Evolutionary conservation across 2,329 filamentous ascomycete species (phyloP).

Genomic region (Tolypocladium tropicale): DNA sequence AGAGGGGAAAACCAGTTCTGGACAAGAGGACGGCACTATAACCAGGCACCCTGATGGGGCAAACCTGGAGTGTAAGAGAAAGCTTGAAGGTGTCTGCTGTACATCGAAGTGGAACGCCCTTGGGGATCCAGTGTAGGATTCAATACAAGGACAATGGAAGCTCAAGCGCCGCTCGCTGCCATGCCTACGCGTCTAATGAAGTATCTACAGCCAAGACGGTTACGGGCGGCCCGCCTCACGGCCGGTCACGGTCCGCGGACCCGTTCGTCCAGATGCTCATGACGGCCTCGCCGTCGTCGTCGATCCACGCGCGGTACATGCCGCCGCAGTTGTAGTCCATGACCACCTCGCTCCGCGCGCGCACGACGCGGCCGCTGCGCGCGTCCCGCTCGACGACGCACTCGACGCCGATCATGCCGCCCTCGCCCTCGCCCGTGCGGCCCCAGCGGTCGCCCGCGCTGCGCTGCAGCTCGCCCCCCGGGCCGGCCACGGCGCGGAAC

Average conservation of each 20-base stretch:
- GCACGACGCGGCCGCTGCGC: conserved; percentile 28
- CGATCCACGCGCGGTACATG: conserved; percentile 75
- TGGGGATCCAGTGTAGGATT: neutral
- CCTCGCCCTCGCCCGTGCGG: conserved; percentile 66
- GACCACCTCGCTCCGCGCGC: conserved; percentile 42
- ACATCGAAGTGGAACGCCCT: neutral
- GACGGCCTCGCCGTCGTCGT: conserved; percentile 45
- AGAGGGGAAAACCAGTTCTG: neutral
- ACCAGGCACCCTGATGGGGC: neutral
- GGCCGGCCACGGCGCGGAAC: conserved; percentile 56
- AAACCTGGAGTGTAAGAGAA: neutral
- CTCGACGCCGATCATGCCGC: conserved; percentile 79
- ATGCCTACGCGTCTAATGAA: neutral
- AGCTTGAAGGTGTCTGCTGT: neutral
- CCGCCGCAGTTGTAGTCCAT: conserved; percentile 80
- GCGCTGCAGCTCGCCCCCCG: conserved; percentile 59
- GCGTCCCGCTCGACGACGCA: conserved; percentile 35
- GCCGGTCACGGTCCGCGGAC: conserved; percentile 8
- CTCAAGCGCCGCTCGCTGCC: neutral
- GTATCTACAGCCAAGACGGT: neutral
- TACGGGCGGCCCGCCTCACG: neutral
- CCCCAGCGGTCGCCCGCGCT: conserved; percentile 68
- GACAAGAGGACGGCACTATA: neutral
- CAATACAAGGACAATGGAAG: neutral
- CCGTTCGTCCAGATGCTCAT: conserved; percentile 34